A percentile compares a stretch with the other conserved stretches of the same genome.
Conservation (phyloP, 2,329 filamentous ascomycete genomes). For the Ophiostoma novo-ulmi region DNA sequence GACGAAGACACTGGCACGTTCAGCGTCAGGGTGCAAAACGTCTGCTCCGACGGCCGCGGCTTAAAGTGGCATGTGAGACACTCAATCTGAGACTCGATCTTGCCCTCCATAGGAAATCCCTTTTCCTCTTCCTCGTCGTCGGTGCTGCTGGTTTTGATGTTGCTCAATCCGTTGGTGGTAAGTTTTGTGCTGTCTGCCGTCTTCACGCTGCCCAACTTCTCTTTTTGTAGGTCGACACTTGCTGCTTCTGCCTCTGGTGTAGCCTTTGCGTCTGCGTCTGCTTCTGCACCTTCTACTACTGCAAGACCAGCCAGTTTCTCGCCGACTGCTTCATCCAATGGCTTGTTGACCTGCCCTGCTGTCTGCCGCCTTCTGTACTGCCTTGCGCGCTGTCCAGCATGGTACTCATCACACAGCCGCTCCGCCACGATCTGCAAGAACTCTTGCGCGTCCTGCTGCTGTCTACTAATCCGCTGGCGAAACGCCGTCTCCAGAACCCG, state of each 20-base stretch:
- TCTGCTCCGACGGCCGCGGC: slow-evolving; percentile 74
- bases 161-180: not conserved
- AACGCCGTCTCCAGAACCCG: slow-evolving; percentile 79
- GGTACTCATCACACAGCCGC: slow-evolving; percentile 87
- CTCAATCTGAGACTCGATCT: slow-evolving; percentile 89
- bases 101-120: slow-evolving; percentile 87
- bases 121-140: slow-evolving; percentile 50
- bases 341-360: slow-evolving; percentile 17
- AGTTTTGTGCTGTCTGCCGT: not conserved
- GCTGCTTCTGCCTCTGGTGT: not conserved
- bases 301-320: slow-evolving; percentile 25
- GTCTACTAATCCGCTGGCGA: slow-evolving; percentile 80
- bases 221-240: not conserved
- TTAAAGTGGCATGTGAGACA: slow-evolving; percentile 87
- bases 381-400: slow-evolving; percentile 73
- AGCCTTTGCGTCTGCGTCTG: slow-evolving; percentile 1
- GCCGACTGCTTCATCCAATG: slow-evolving; percentile 19
- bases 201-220: not conserved
- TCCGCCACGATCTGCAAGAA: slow-evolving; percentile 93
- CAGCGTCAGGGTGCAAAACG: slow-evolving; percentile 86
- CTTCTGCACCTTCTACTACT: not conserved
- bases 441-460: slow-evolving; percentile 97
- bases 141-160: slow-evolving; percentile 23
- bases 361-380: slow-evolving; percentile 45
- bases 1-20: slow-evolving; percentile 80